Evolutionary conservation across 2,329 filamentous ascomycete genomes (phyloP), one percentile per base, ranked within the genome.

Genomic region (Escovopsis weberi): DNA sequence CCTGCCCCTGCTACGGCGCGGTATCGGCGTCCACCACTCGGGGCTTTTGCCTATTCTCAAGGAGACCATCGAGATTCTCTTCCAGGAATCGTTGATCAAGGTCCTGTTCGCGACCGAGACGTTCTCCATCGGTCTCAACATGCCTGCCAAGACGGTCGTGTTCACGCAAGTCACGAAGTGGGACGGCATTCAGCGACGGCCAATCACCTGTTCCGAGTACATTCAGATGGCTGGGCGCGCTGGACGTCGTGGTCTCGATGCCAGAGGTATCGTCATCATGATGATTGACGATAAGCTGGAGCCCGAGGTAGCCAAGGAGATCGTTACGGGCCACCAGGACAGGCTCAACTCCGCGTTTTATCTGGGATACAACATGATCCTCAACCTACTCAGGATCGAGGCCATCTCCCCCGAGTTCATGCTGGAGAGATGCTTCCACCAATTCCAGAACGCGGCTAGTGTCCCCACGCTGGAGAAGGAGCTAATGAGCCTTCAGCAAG

Each of bases 101-200:
- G 89, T 96, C 9, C 72, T 98, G 1, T 96, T 98, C 48, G 91
- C 91, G 0, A 98, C 91, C 0, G 93, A 98, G 61, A 98, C 91
- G 1, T 98, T 98, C 65, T 96, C 91, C 4, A 98, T 98, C 50
- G 91, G 91, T 46, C 66, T 98, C 45, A 98, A 98, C 70, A 96
- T 98, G 91, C 91, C 91, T 51, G 91, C 91, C 26, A 95, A 95
- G 69, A 98, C 91, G 1, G 91, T 98, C 2, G 88, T 98, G n/a
- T 98, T 98, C 61, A 95, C 91, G 0, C 88, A 84, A 51, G 87
- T 98, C 9, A 83, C 83, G 42, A 98, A 98, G 58, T 98, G 88
- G 58, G 91, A 98, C 57, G 93, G 93, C 44, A 72, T 79, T 6
- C 72, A 75, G 45, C 75, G 78, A 53, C 76, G 89, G 49, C 93